These are phyloP conservation scores for Ulmus americana DNA, from an alignment of 331 rosid species.

Conservation along the genomic window DNA sequence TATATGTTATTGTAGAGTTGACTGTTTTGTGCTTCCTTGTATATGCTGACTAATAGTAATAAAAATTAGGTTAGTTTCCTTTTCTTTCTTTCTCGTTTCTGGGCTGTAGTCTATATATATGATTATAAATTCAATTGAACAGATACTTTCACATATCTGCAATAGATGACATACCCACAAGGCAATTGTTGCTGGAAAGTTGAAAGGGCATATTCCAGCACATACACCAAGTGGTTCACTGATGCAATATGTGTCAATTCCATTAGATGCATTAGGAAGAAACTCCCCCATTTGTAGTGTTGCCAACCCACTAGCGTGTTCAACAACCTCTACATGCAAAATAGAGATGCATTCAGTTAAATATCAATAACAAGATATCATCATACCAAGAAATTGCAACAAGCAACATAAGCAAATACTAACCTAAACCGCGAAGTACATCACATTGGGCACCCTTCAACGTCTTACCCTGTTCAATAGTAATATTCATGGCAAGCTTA, in stretches of 20 bases:
- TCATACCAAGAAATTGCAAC: constrained; percentile 20
- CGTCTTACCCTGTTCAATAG: constrained; percentile 58
- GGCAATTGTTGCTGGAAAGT: constrained; percentile 52
- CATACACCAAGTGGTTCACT: constrained; percentile 82
- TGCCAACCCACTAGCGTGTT: constrained; percentile 68
- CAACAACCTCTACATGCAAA: constrained; percentile 51
- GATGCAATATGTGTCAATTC: constrained; percentile 55
- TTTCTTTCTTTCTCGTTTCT: too few relatives aligned
- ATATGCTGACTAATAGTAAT: too few relatives aligned
- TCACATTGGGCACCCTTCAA: constrained; percentile 56
- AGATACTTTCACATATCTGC: not conserved
- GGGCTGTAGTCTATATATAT: too few relatives aligned
- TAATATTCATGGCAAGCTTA: constrained; percentile 53
- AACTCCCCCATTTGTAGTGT: constrained; percentile 62
- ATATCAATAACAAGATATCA: not conserved
- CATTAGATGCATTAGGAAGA: constrained; percentile 55
- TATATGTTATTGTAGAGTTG: too few relatives aligned
- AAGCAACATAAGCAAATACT: constrained; percentile 20
- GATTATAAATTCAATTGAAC: too few relatives aligned
- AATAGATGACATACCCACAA: constrained; percentile 51
- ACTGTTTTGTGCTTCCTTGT: too few relatives aligned
- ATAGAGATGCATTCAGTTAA: constrained; percentile 20
- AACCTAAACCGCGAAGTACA: constrained; percentile 67
- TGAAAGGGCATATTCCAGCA: constrained; percentile 68
- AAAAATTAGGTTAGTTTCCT: too few relatives aligned